phyloP scores from a whole-genome alignment of 257 asterid genomes.

The Ilex asprella region DNA sequence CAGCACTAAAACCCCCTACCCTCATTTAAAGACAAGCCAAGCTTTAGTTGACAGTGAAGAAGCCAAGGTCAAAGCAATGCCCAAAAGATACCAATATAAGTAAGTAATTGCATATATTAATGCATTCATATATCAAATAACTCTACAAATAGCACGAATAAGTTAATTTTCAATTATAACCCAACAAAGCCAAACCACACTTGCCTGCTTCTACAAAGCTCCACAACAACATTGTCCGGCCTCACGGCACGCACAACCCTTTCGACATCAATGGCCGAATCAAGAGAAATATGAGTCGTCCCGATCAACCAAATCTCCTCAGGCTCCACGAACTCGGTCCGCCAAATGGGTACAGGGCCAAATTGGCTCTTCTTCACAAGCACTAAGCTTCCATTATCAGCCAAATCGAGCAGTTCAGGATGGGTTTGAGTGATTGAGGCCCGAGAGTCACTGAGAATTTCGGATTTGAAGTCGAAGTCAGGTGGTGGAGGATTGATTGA shows the following conservation, averaged over 20 bases:
- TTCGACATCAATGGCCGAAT: conserved; percentile 54
- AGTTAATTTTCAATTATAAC: not conserved
- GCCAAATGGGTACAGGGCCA: conserved; percentile 85
- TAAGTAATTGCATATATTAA: too few species aligned
- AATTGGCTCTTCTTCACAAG: conserved; percentile 49
- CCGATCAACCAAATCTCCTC: conserved; percentile 78
- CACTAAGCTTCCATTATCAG: conserved; percentile 57
- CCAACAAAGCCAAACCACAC: conserved; percentile 13
- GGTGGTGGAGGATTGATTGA: conserved; percentile 59
- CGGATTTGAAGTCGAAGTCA: conserved; percentile 52
- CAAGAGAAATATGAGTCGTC: conserved; percentile 58
- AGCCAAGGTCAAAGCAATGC: too few species aligned
- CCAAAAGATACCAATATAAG: too few species aligned
- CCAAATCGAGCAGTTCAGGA: conserved; percentile 69
- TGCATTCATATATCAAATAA: too few species aligned
- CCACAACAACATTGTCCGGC: conserved; percentile 86
- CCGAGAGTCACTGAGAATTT: conserved; percentile 39
- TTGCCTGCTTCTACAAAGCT: conserved; percentile 97
- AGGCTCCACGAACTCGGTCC: conserved; percentile 78
- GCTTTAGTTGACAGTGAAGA: too few species aligned
- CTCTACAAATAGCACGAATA: too few species aligned
- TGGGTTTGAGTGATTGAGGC: conserved; percentile 48
- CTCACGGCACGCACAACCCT: conserved; percentile 62
- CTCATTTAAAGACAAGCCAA: too few species aligned
- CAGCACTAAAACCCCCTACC: too few species aligned